phyloP scores from a whole-genome alignment of 441 rosid species.

The Erysimum pusillum region DNA sequence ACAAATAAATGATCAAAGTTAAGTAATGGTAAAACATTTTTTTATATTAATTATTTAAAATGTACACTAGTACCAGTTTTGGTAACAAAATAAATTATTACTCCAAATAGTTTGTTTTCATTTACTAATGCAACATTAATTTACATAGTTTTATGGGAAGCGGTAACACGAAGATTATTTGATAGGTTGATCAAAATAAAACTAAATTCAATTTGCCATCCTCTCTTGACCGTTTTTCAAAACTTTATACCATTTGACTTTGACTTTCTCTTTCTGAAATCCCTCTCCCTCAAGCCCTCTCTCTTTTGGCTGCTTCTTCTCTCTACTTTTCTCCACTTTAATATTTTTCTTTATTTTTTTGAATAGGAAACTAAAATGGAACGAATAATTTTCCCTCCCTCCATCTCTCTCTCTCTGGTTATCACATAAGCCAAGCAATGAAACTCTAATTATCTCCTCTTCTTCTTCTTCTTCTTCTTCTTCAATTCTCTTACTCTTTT shows the following conservation, averaged over 20 bases:
- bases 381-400: constrained; percentile 36
- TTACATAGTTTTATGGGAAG: not conserved
- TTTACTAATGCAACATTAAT: too few relatives aligned
- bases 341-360: not conserved
- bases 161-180: not conserved
- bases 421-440: constrained; percentile 19
- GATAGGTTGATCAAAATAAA: constrained; percentile 11
- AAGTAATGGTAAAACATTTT: too few relatives aligned
- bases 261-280: constrained; percentile 58
- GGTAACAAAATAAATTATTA: not conserved
- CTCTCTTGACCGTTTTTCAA: constrained; percentile 78
- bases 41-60: not conserved
- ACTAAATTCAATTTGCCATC: constrained; percentile 53
- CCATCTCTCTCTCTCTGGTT: not conserved
- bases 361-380: constrained; percentile 8
- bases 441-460: constrained; percentile 3
- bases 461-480: constrained; percentile 12
- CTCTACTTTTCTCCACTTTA: constrained; percentile 42
- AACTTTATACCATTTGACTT: constrained; percentile 61
- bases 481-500: not conserved
- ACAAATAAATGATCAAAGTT: not conserved
- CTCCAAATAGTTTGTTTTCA: too few relatives aligned
- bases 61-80: not conserved
- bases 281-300: not conserved
- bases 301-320: constrained; percentile 35